phyloP scores from a whole-genome alignment of 108 stramenopile genomes.

The Conticribra weissflogii region DNA sequence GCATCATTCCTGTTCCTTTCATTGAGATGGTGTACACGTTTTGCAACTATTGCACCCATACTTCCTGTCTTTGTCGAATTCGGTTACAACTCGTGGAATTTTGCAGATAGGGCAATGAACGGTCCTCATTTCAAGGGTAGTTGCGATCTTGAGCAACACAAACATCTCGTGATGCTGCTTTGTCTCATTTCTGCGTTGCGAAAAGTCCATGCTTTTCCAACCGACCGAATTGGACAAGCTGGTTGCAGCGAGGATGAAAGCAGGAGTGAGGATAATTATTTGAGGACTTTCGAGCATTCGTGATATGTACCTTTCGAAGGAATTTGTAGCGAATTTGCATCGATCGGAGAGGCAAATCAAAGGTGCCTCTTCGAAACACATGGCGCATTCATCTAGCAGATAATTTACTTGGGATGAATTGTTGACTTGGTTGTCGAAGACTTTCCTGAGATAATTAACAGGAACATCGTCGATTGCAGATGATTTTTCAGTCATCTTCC shows the following conservation, averaged over 20 bases:
- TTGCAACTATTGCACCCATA: conserved; percentile 14
- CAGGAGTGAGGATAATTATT: conserved; percentile 14
- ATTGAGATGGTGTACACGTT: background rate
- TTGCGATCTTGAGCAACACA: background rate
- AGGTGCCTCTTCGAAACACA: conserved; percentile 6
- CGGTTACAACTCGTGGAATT: conserved; percentile 3
- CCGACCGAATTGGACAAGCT: background rate
- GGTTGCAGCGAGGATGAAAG: conserved; percentile 11
- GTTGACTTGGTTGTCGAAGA: too few relatives aligned
- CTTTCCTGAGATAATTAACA: background rate
- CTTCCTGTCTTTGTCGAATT: background rate
- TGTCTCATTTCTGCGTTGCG: background rate
- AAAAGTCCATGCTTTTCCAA: conserved; percentile 11
- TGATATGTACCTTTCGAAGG: conserved; percentile 11
- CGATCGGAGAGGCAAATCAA: conserved; percentile 2
- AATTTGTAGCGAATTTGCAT: conserved; percentile 8
- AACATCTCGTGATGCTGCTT: conserved; percentile 18
- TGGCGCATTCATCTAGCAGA: conserved; percentile 1
- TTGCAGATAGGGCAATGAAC: conserved; percentile 15
- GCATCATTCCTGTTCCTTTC: conserved; percentile 8
- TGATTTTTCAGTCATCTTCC: too few relatives aligned
- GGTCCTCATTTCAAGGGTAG: background rate
- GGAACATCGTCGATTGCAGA: background rate
- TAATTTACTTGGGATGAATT: background rate
- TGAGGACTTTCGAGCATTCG: conserved; percentile 7